Evolutionary conservation across 2,329 filamentous ascomycete genomes (phyloP).

Genomic region (Setomelanomma holmii): DNA sequence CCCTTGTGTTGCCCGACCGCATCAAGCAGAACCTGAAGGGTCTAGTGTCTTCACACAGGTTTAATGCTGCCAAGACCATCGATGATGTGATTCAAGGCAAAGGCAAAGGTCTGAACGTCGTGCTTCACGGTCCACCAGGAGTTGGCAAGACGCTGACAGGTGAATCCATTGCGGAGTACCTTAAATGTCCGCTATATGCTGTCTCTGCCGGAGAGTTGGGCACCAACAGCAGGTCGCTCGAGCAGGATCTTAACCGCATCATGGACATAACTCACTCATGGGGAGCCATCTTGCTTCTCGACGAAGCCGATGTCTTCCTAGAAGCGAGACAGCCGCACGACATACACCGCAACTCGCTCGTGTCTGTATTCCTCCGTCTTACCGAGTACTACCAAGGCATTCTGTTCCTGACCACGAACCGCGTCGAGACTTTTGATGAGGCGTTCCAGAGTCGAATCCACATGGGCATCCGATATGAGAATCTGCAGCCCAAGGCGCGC

Average conservation of each 20-base stretch:
- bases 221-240: constrained; percentile 73
- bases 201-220: constrained; percentile 83
- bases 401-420: constrained; percentile 86
- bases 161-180: constrained; percentile 82
- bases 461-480: constrained; percentile 81
- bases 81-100: constrained; percentile 78
- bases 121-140: constrained; percentile 79
- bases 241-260: constrained; percentile 80
- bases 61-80: constrained; percentile 79
- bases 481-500: constrained; percentile 74
- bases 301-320: constrained; percentile 70
- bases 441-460: constrained; percentile 90
- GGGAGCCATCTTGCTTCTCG: constrained; percentile 83
- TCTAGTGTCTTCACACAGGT: constrained; percentile 83
- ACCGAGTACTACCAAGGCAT: constrained; percentile 94
- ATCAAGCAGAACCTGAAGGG: constrained; percentile 75
- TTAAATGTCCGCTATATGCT: constrained; percentile 83
- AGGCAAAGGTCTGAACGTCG: constrained; percentile 81
- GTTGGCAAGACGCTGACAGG: constrained; percentile 90
- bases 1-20: constrained; percentile 72
- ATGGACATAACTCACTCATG: constrained; percentile 85
- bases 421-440: constrained; percentile 87
- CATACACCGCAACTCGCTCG: constrained; percentile 83
- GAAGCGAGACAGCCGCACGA: constrained; percentile 84
- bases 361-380: constrained; percentile 84